Evolutionary conservation across 495 filamentous ascomycete species (phyloP).

Genomic region (Penicillium pulvis): DNA sequence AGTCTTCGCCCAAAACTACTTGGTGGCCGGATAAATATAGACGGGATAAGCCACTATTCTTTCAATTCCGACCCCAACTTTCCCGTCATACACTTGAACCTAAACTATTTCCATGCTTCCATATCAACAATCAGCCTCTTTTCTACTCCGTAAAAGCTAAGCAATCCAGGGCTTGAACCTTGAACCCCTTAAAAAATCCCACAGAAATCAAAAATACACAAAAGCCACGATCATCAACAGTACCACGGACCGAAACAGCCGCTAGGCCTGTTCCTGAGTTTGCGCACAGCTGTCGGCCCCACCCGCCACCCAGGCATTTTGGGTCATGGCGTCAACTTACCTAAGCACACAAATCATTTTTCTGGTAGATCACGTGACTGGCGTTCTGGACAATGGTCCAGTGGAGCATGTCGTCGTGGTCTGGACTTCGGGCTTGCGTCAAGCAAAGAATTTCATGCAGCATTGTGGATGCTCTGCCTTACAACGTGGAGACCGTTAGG

Average conservation of each 20-base stretch:
- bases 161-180: neutral
- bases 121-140: neutral
- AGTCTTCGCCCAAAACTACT: neutral
- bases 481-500: conserved; percentile 8
- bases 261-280: conserved; percentile 47
- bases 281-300: conserved; percentile 8
- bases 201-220: neutral
- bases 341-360: neutral
- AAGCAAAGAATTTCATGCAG: neutral
- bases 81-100: neutral
- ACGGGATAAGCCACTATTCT: conserved; percentile 1
- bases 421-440: neutral
- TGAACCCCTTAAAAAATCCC: neutral
- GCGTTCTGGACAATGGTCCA: neutral
- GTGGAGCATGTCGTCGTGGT: conserved; percentile 3
- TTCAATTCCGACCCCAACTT: neutral
- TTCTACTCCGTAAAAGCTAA: neutral
- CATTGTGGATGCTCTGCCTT: conserved; percentile 3
- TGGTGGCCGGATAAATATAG: conserved; percentile 5
- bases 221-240: conserved; percentile 16
- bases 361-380: neutral
- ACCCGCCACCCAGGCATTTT: conserved; percentile 3
- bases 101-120: neutral
- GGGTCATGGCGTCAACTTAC: neutral
- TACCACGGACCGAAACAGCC: conserved; percentile 19